Evolutionary conservation across 345 rosid genomes (phyloP), one percentile per base, ranked within the genome.

Genomic region (Ceriops zippeliana): DNA sequence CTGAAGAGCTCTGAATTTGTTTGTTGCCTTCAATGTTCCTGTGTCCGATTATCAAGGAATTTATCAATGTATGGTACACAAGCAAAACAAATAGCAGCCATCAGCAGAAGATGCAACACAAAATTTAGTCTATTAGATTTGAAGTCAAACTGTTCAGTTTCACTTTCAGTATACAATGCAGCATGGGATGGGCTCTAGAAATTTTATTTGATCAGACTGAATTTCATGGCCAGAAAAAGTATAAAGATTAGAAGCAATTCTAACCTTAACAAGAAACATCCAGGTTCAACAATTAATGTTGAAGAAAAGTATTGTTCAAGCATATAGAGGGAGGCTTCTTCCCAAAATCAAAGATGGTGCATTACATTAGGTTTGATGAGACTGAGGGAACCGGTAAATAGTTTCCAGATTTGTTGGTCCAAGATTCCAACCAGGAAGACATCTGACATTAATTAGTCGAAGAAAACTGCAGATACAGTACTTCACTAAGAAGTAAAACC

Each of bases 1-100:
- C 67, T 91, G 98, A 62, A 95, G 93, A 46, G 71, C 83, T 77
- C 85, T 81, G 46, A 95, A 95, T 83, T 90, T 95, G 52, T 75
- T 77, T 7, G 88, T 84, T 46, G 96, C 96, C 75, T 87, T 91
- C 65, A 61, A 63, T 59, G 86, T 86, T 27, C 99, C 99, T 91
- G 86, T 28, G n/a, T 60, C 52, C 52, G 51, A 60, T 62, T 58
- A 11, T 56, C 46, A 32, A 63, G 52, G 61, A 62, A 58, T 27
- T 2, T n/a, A 5, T 63, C 16, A 58, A 9, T n/a, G 35, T 37
- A 21, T 54, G 24, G 19, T 35, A 7, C 6, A 2, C 49, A 73
- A 54, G 51, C 15, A 16, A 17, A 15, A 54, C 28, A 31, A 31
- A 57, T 63, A 31, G 68, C 38, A 53, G 22, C 46, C 63, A 16